Conservation (phyloP, 169 alveolate species). For the Eimeria sp. region DNA sequence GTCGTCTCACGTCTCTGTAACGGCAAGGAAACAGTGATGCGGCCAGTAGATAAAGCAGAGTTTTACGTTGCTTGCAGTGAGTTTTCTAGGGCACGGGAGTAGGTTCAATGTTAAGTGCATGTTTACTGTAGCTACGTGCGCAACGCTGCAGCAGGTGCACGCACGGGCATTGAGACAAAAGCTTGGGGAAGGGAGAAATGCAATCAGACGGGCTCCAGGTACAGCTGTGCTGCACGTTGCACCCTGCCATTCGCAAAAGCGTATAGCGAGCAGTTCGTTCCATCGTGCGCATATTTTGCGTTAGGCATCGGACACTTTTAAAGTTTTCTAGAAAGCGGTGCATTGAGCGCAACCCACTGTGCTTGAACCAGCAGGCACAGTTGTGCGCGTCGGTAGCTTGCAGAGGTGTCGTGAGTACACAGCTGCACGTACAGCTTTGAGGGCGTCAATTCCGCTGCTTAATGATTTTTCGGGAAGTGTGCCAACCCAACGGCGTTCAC, state of each 20-base stretch:
- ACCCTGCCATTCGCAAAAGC: neutral
- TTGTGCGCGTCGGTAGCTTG: neutral
- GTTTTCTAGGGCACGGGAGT: neutral
- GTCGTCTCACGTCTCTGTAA: neutral
- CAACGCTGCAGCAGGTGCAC: neutral
- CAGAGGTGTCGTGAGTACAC: neutral
- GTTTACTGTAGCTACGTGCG: neutral
- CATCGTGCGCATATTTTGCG: no score
- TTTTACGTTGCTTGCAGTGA: neutral
- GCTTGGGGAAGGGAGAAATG: neutral
- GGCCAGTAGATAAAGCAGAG: neutral
- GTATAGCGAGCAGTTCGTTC: no score
- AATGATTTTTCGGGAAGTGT: neutral
- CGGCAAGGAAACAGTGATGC: no score
- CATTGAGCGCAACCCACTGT: neutral
- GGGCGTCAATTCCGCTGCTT: neutral
- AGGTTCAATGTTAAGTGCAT: neutral
- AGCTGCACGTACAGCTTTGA: neutral
- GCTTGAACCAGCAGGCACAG: neutral
- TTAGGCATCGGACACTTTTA: neutral
- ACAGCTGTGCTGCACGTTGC: neutral
- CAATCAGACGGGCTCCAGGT: neutral
- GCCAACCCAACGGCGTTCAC: neutral
- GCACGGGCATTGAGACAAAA: neutral
- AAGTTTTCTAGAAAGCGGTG: neutral